These are phyloP conservation scores for Tothia fuscella DNA, from an alignment of 2,329 filamentous ascomycete species.

Conservation along the genomic window DNA sequence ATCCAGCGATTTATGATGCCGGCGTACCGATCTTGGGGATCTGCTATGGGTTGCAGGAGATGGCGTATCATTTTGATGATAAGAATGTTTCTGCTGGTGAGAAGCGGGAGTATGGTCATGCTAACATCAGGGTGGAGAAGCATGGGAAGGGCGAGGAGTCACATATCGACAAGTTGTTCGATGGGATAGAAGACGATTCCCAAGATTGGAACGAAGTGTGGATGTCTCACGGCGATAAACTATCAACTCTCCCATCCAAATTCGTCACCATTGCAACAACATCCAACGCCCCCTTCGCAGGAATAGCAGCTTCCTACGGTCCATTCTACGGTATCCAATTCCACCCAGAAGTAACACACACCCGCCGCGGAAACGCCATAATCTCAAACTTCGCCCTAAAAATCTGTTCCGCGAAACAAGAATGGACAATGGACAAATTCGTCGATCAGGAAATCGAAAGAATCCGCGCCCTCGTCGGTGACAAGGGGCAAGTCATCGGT, in stretches of 20 bases:
- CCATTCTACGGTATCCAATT: constrained; percentile 77
- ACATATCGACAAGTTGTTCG: constrained; percentile 69
- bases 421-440: constrained; percentile 84
- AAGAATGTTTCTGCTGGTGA: constrained; percentile 57
- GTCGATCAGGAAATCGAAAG: constrained; percentile 66
- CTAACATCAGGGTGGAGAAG: constrained; percentile 49
- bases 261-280: constrained; percentile 68
- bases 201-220: constrained; percentile 60
- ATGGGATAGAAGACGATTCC: constrained; percentile 59
- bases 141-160: constrained; percentile 38
- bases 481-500: constrained; percentile 69
- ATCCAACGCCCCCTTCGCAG: constrained; percentile 65
- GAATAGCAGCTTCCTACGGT: constrained; percentile 59
- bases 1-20: constrained; percentile 70
- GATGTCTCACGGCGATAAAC: constrained; percentile 88
- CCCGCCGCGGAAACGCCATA: constrained; percentile 54
- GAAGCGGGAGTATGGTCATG: constrained; percentile 60
- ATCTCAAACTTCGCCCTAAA: constrained; percentile 73
- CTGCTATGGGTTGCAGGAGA: constrained; percentile 58
- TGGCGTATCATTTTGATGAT: constrained; percentile 56
- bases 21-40: constrained; percentile 50
- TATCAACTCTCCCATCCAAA: constrained; percentile 57
- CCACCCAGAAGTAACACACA: constrained; percentile 75
- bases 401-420: constrained; percentile 64
- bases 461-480: constrained; percentile 72